Conservation (phyloP, 441 rosid genomes). For the Gossypium gossypioides region DNA sequence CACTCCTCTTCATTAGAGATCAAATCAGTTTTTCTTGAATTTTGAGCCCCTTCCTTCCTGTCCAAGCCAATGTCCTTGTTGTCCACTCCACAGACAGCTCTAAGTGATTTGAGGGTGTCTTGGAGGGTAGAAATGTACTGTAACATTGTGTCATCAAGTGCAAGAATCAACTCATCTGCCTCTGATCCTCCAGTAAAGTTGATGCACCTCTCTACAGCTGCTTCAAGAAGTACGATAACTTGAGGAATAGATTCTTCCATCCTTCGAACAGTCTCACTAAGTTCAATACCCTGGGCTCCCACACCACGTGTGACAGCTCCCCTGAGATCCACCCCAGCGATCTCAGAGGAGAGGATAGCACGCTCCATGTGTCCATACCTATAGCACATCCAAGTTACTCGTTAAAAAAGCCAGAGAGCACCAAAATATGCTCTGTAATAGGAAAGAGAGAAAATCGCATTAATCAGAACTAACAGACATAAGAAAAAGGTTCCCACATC, state of each 20-base stretch:
- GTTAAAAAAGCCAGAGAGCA: slow-evolving; percentile 14
- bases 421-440: slow-evolving; percentile 2
- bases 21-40: slow-evolving; percentile 49
- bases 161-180: slow-evolving; percentile 88
- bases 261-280: slow-evolving; percentile 92
- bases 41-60: slow-evolving; percentile 61
- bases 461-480: not conserved
- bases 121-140: slow-evolving; percentile 82
- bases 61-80: slow-evolving; percentile 57
- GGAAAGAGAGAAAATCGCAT: not conserved
- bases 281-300: slow-evolving; percentile 97
- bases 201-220: slow-evolving; percentile 88
- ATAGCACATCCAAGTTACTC: slow-evolving; percentile 20
- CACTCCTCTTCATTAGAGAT: slow-evolving; percentile 93
- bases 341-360: slow-evolving; percentile 79
- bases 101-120: slow-evolving; percentile 86
- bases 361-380: slow-evolving; percentile 97
- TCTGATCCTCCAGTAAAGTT: slow-evolving; percentile 95
- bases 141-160: slow-evolving; percentile 80
- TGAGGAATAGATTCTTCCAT: slow-evolving; percentile 99
- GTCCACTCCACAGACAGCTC: slow-evolving; percentile 89
- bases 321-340: slow-evolving; percentile 80
- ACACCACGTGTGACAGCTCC: slow-evolving; percentile 97
- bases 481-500: not conserved
- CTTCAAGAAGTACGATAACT: slow-evolving; percentile 85